Evolutionary conservation across 257 asterid species (phyloP).

Genomic region (Scutellaria minor): DNA sequence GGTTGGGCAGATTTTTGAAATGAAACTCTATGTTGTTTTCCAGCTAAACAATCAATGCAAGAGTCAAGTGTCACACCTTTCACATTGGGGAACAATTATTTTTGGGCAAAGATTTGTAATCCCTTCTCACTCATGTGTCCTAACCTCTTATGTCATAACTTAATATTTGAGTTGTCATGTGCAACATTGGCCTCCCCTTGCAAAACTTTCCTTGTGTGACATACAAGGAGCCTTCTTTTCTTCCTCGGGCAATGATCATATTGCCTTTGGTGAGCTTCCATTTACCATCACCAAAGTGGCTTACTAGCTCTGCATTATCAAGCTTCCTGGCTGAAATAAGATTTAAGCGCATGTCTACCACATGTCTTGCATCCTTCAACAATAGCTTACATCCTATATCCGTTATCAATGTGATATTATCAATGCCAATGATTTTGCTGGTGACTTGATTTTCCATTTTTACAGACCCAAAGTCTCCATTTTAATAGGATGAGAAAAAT

Average conservation of each 20-base stretch:
- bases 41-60: not conserved
- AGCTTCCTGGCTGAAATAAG: constrained; percentile 6
- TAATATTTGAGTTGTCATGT: not conserved
- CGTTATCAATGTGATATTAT: not conserved
- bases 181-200: too few species aligned
- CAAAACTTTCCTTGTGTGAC: not conserved
- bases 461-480: not conserved
- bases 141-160: too few species aligned
- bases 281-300: not conserved
- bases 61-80: not conserved
- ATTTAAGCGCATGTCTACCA: constrained; percentile 14
- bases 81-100: too few species aligned
- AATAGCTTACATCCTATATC: not conserved
- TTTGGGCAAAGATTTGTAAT: too few species aligned
- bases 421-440: not conserved
- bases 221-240: not conserved
- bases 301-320: not conserved
- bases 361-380: constrained; percentile 22
- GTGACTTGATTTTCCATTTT: not conserved
- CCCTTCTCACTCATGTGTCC: too few species aligned
- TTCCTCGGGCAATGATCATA: constrained; percentile 1
- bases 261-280: constrained; percentile 22
- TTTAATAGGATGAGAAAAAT: not conserved
- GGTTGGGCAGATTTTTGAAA: not conserved
- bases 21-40: not conserved